Evolutionary conservation across 169 alveolate genomes (phyloP).

Genomic region (Babesia gibsoni): DNA sequence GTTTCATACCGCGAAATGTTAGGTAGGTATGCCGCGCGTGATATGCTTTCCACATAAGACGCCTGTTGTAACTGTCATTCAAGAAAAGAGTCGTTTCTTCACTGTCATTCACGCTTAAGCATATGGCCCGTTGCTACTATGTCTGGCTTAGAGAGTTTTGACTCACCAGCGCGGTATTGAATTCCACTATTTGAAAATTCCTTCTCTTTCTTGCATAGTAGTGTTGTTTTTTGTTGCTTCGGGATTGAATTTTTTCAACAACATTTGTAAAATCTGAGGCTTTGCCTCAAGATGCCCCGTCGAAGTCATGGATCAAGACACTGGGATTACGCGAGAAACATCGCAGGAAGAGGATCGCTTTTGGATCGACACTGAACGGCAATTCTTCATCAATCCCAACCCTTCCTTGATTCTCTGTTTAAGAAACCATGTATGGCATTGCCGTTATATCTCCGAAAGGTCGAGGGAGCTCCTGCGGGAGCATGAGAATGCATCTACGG

Average conservation of each 20-base stretch:
- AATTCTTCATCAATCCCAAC: conserved; percentile 41
- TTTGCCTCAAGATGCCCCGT: conserved; percentile 11
- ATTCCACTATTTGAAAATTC: too few species aligned
- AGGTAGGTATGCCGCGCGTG: too few species aligned
- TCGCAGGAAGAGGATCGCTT: conserved; percentile 64
- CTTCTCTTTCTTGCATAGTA: too few species aligned
- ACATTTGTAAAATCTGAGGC: neutral
- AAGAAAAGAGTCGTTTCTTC: too few species aligned
- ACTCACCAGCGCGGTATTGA: too few species aligned
- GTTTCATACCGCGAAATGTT: too few species aligned
- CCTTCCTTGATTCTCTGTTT: conserved; percentile 48
- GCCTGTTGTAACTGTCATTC: too few species aligned
- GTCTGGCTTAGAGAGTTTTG: too few species aligned
- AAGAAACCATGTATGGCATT: conserved; percentile 61
- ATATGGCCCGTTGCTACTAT: too few species aligned
- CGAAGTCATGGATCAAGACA: conserved; percentile 30
- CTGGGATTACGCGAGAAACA: conserved; percentile 16
- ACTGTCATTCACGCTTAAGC: too few species aligned
- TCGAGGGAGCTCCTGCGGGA: conserved; percentile 16
- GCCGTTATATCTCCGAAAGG: conserved; percentile 39
- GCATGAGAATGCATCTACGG: conserved; percentile 6
- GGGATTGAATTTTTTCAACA: neutral
- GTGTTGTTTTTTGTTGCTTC: neutral
- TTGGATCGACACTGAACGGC: conserved; percentile 62
- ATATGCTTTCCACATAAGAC: too few species aligned